Evolutionary conservation across 73 alveolate genomes (phyloP).

Genomic region (Tetrahymena borealis): DNA sequence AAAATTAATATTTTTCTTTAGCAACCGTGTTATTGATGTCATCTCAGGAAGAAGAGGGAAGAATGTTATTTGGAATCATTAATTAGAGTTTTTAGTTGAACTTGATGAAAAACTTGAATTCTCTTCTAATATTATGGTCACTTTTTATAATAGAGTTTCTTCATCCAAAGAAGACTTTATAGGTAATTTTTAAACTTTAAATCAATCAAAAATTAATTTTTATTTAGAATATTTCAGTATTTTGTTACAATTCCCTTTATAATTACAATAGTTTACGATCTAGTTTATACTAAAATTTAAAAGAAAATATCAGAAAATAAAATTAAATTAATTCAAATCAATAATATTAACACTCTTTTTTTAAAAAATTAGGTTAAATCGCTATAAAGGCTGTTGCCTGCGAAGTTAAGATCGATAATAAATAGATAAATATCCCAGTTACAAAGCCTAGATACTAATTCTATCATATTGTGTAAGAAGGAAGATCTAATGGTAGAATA

Average conservation of each 20-base stretch:
- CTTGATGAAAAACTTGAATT: conserved; percentile 36
- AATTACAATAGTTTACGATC: too few species aligned
- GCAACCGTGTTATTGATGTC: background rate
- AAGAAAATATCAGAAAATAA: too few species aligned
- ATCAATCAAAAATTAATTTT: too few species aligned
- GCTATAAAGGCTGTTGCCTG: conserved; percentile 23
- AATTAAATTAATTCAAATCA: too few species aligned
- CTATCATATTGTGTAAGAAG: conserved; percentile 36
- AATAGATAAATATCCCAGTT: background rate
- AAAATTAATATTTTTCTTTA: background rate
- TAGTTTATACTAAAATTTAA: too few species aligned
- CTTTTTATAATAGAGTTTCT: conserved; percentile 1
- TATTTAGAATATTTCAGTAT: too few species aligned
- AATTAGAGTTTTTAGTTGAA: background rate
- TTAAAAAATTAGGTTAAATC: conserved; percentile 12
- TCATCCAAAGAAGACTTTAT: background rate
- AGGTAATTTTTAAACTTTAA: too few species aligned
- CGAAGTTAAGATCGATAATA: conserved; percentile 16
- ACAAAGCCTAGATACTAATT: conserved; percentile 2
- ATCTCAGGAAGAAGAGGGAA: conserved; percentile 9
- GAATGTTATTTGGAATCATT: conserved; percentile 37
- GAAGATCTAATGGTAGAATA: conserved; percentile 47
- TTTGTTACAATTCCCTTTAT: too few species aligned
- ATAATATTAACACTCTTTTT: background rate
- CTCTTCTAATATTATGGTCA: conserved; percentile 12